Base-by-base conservation (phyloP, 2,329 filamentous ascomycete genomes). In the Ceratocystis diversiconidia region DNA sequence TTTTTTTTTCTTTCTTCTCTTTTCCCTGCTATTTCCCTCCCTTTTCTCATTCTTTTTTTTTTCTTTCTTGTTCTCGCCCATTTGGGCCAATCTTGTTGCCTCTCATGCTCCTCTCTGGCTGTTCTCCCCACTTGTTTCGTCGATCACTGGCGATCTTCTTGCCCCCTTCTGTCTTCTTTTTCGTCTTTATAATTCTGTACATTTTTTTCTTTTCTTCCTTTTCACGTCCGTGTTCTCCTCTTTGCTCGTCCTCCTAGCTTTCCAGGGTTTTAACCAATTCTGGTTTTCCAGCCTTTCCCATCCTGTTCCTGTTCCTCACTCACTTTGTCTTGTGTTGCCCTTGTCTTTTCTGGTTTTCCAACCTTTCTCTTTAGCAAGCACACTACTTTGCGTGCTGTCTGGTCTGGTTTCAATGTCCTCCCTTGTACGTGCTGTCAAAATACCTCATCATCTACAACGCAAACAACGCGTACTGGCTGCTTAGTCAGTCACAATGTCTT, bases 81-180 rank as follows among this genome's bases (percentile, higher is more conserved):
- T 5, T 62, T 32, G 25, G 43, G 6, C 25, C 61, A 19, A 19
- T 61, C 43, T 62, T 62, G 41, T 62, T 44, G 17, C 22, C 25
- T 62, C 46, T 62, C 50, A n/a, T 62, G 17, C 25, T 17, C 62
- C 36, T 28, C 50, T 62, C 32, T 22, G 22, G 6, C 50, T 55
- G 30, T 43, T 61, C 10, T 30, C 10, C 61, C 22, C 32, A 15
- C 62, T 59, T 55, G 25, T 57, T 52, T 62, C 17, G 61, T 46
- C 46, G 61, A 46, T 62, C 43, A 32, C 15, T 50, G 25, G 12
- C 36, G 32, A 55, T 64, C 32, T 44, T 64, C 44, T 62, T 25
- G 25, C 30, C 59, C 63, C 61, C 59, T 43, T 55, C 22, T 48
- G 25, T 50, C 41, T 46, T 30, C 61, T 32, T 65, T 2, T 61